These are phyloP conservation scores for Diaporthe vexans DNA, from an alignment of 2,329 filamentous ascomycete genomes.

Conservation along the genomic window DNA sequence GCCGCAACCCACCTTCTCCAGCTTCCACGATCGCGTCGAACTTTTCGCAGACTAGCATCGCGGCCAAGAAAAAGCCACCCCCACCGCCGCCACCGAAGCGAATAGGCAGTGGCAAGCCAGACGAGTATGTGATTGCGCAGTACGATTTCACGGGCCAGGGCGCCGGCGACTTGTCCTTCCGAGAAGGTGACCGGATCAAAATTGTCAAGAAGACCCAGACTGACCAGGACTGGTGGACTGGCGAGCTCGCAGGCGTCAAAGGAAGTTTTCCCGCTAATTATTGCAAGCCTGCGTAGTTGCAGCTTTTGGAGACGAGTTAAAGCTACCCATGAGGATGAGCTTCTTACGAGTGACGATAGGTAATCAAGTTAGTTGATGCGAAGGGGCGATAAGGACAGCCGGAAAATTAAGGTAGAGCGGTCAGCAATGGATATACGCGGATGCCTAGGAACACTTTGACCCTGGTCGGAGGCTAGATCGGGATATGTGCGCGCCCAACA, in stretches of 20 bases:
- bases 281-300: constrained; percentile 62
- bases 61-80: constrained; percentile 79
- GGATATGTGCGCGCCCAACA: not conserved
- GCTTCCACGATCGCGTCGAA: constrained; percentile 48
- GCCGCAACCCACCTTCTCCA: constrained; percentile 44
- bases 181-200: constrained; percentile 82
- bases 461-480: not conserved
- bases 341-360: not conserved
- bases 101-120: constrained; percentile 61
- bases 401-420: not conserved
- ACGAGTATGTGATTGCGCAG: constrained; percentile 77
- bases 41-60: constrained; percentile 46
- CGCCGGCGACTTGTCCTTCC: constrained; percentile 79
- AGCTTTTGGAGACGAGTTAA: not conserved
- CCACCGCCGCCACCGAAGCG: constrained; percentile 79
- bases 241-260: constrained; percentile 76
- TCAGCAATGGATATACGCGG: constrained; percentile 17
- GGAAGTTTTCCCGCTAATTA: constrained; percentile 91
- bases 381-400: not conserved
- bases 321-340: not conserved
- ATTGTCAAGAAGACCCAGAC: constrained; percentile 84
- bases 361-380: not conserved
- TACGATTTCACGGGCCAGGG: constrained; percentile 82
- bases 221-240: constrained; percentile 90
- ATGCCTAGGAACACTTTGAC: constrained; percentile 1